Percentiles rank a stretch among this genome's conserved stretches.
Evolutionary conservation across 2,329 filamentous ascomycete species (phyloP).

Genomic region (Didymosphaeria variabile): DNA sequence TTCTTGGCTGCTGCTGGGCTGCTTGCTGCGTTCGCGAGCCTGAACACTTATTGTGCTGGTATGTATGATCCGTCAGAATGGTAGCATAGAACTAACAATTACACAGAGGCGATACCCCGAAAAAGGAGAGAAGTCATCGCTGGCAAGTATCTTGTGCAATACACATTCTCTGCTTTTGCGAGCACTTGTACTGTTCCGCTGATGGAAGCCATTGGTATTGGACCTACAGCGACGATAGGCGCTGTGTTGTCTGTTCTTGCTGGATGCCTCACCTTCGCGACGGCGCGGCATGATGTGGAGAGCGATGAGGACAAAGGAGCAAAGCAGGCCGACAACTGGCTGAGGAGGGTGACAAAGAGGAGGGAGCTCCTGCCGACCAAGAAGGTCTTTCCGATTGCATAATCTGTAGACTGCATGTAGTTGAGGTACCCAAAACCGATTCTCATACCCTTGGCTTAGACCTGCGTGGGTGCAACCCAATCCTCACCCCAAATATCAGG

Average conservation of each 20-base stretch:
- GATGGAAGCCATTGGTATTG: slow-evolving; percentile 40
- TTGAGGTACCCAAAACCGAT: background rate
- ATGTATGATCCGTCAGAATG: slow-evolving; percentile 10
- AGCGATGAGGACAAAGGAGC: background rate
- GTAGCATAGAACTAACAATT: background rate
- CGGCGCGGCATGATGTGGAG: slow-evolving; percentile 8
- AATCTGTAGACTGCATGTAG: background rate
- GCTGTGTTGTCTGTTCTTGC: slow-evolving; percentile 21
- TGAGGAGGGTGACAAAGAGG: background rate
- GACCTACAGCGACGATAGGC: slow-evolving; percentile 26
- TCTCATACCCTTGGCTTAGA: background rate
- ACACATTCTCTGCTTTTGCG: slow-evolving; percentile 32
- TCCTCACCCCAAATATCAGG: slow-evolving; percentile 25
- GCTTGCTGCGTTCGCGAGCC: slow-evolving; percentile 50
- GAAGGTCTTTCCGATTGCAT: slow-evolving; percentile 6
- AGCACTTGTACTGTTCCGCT: slow-evolving; percentile 37
- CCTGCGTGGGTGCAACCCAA: slow-evolving; percentile 10
- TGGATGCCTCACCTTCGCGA: slow-evolving; percentile 15
- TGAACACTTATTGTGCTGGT: slow-evolving; percentile 55
- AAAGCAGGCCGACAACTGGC: background rate
- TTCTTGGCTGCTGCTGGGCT: slow-evolving; percentile 49
- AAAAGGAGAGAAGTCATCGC: slow-evolving; percentile 37
- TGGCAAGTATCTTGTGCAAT: slow-evolving; percentile 47
- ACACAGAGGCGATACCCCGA: slow-evolving; percentile 34
- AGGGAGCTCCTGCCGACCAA: background rate